phyloP scores from a whole-genome alignment of 2,329 filamentous ascomycete species.

The Chrysosporium queenslandicum region DNA sequence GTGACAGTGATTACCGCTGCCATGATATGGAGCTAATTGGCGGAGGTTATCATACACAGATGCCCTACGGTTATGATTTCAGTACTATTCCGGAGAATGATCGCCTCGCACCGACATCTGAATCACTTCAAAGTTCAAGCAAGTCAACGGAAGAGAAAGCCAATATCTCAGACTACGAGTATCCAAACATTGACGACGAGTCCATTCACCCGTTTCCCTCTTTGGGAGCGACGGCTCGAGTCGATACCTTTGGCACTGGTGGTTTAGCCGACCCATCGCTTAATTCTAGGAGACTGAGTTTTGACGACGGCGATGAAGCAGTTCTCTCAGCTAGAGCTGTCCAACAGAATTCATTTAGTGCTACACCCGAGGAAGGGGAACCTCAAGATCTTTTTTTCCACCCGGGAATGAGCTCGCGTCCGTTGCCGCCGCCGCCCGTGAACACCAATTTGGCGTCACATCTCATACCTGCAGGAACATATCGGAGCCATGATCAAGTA shows the following conservation, averaged over 20 bases:
- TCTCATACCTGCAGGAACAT: slow-evolving; percentile 49
- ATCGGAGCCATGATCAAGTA: slow-evolving; percentile 43
- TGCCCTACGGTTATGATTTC: slow-evolving; percentile 49
- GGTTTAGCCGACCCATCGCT: slow-evolving; percentile 66
- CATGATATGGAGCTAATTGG: slow-evolving; percentile 67
- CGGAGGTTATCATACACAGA: slow-evolving; percentile 56
- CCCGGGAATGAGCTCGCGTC: slow-evolving; percentile 57
- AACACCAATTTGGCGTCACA: slow-evolving; percentile 40
- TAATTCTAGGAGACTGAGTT: slow-evolving; percentile 61
- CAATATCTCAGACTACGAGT: slow-evolving; percentile 28
- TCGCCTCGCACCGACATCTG: slow-evolving; percentile 9
- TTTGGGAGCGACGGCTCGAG: slow-evolving; percentile 53
- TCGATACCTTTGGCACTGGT: slow-evolving; percentile 85
- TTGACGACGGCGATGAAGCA: slow-evolving; percentile 81
- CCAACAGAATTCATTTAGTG: slow-evolving; percentile 43
- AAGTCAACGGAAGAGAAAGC: slow-evolving; percentile 16
- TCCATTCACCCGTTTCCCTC: slow-evolving; percentile 49
- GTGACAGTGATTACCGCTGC: slow-evolving; percentile 61
- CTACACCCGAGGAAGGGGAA: slow-evolving; percentile 60
- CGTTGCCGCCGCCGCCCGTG: slow-evolving; percentile 53
- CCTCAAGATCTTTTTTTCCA: slow-evolving; percentile 92
- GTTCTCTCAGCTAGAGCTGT: slow-evolving; percentile 46
- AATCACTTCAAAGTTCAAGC: slow-evolving; percentile 16
- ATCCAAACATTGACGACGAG: slow-evolving; percentile 39
- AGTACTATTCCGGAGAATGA: slow-evolving; percentile 6